Conservation (phyloP, 768 basidiomycete species). For the Naematelia encephala region DNA sequence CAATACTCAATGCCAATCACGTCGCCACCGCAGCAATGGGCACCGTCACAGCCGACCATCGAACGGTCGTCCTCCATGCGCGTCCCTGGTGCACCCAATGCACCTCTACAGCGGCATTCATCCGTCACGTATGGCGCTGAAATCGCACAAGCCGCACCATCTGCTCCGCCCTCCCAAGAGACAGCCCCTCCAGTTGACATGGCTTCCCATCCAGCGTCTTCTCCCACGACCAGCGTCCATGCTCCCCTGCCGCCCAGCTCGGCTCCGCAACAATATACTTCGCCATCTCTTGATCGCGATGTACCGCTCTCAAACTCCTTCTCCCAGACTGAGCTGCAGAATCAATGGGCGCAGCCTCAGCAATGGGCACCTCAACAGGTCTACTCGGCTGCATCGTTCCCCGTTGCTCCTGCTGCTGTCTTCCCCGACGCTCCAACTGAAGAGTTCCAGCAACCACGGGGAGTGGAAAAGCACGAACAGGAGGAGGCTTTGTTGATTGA, state of each 20-base stretch:
- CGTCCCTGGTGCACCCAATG: not conserved
- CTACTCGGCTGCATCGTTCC: slow-evolving; percentile 36
- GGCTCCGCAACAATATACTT: not conserved
- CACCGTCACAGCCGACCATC: slow-evolving; percentile 8
- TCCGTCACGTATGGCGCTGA: slow-evolving; percentile 39
- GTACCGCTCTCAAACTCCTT: not conserved
- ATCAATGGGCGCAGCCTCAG: slow-evolving; percentile 3
- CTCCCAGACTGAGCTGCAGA: slow-evolving; percentile 2
- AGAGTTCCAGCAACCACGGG: slow-evolving; percentile 15
- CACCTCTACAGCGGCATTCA: slow-evolving; percentile 16
- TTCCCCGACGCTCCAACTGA: slow-evolving; percentile 47
- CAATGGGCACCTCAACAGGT: slow-evolving; percentile 15
- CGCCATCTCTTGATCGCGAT: not conserved
- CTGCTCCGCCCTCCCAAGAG: slow-evolving; percentile 7
- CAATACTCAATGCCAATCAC: slow-evolving; percentile 7
- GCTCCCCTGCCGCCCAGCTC: slow-evolving; percentile 12
- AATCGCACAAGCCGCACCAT: not conserved
- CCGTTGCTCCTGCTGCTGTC: slow-evolving; percentile 36
- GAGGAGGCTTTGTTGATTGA: slow-evolving; percentile 49
- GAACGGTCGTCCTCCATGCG: slow-evolving; percentile 9
- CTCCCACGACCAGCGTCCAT: slow-evolving; percentile 7
- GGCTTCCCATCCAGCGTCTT: slow-evolving; percentile 23
- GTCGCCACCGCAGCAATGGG: not conserved
- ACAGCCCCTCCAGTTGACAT: slow-evolving; percentile 28
- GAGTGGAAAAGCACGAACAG: slow-evolving; percentile 34